Conservation (phyloP, 352 stramenopile species). For the Thalassiosira allenii region DNA sequence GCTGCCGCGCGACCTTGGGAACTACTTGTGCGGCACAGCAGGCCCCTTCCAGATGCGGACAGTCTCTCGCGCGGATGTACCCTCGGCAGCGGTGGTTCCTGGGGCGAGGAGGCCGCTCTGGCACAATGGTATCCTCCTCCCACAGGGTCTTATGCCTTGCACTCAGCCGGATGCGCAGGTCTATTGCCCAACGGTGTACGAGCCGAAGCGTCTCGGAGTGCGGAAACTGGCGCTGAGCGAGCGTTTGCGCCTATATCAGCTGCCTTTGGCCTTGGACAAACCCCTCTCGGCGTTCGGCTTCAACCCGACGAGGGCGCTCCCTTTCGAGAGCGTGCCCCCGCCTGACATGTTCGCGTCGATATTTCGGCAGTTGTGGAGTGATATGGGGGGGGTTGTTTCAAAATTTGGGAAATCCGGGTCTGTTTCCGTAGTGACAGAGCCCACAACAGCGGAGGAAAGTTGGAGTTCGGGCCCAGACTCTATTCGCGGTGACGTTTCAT, state of each 20-base stretch:
- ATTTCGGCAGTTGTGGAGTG: conserved; percentile 20
- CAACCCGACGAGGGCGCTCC: too few species aligned
- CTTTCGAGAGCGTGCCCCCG: not conserved
- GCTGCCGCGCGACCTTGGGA: not conserved
- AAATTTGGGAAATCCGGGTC: too few species aligned
- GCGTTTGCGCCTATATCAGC: not conserved
- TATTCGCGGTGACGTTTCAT: too few species aligned
- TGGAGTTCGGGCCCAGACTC: too few species aligned
- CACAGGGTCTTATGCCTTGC: not conserved
- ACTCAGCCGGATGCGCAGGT: not conserved
- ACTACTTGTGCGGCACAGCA: not conserved
- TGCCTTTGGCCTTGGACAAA: not conserved
- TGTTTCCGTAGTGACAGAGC: too few species aligned
- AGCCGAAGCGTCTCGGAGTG: not conserved
- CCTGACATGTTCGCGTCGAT: conserved; percentile 8
- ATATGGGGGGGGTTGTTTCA: not conserved
- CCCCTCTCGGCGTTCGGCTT: not conserved
- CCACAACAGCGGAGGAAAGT: too few species aligned
- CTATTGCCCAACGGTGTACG: not conserved
- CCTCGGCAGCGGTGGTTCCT: not conserved
- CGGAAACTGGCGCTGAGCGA: not conserved
- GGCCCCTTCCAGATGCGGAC: not conserved
- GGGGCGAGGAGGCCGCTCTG: not conserved
- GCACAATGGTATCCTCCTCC: not conserved
- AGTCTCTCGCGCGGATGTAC: not conserved